Base-by-base conservation (phyloP, 2,329 filamentous ascomycete genomes). In the Penicillium sp. region DNA sequence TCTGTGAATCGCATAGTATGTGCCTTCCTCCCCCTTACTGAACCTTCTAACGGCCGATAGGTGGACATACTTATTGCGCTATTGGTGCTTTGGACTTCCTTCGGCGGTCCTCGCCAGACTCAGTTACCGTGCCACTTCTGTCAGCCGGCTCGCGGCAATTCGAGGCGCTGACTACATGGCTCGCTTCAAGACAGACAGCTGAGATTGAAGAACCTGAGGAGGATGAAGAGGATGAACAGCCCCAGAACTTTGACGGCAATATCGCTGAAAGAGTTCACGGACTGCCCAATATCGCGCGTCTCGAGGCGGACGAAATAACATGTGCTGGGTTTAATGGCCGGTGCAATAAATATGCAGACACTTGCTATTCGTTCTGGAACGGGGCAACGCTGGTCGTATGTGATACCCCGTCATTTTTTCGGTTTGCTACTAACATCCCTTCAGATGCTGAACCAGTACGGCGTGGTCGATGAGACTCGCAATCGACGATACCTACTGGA, bases 351-450 rank as follows among this genome's bases (percentile, higher is more conserved):
- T 82, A 87, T 45, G 89, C 90, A 9, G 94, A 99, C 74, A 97
- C 94, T 0, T 99, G 94, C 75, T 99, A 99, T 72, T 88, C 86
- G 21, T 99, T 93, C 80, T 99, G 94, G 94, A 90, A 90, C 0
- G 81, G 82, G 4, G 91, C 85, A 2, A 85, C 91, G 47, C 70
- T 83, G 47, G 69, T 72, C 54, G 79, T 81, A 72, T 64, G 70
- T 40, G 27, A 22, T 22, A 9, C 14, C 54, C 18, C 48, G 18
- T 46, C 14, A 65, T 29, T 56, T 67, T 63, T 67, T 10, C 18
- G 18, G 54, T 67, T 49, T 2, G 27, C 29, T 24, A 59, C 42
- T 65, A 29, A 57, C 32, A n/a, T 29, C 47, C 50, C 40, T 59
- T 60, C 57, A 87, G 78, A 83, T 89, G 63, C 76, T 89, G 10